Evolutionary conservation across 2,329 filamentous ascomycete species (phyloP).

Genomic region (Nigrospora oryzae): DNA sequence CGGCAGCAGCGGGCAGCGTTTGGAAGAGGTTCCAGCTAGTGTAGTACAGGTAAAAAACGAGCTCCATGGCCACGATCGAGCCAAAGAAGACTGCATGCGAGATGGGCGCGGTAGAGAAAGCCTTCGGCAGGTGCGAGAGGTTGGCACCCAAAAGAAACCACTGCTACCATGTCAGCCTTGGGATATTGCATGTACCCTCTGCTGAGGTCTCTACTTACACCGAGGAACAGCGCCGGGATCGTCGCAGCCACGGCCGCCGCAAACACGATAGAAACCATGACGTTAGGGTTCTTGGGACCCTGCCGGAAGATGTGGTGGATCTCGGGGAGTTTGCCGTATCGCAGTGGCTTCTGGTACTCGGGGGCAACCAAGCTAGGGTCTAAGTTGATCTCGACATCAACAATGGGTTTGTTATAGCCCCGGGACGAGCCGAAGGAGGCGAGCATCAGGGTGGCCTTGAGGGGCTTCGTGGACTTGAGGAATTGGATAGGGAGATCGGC

Average conservation of each 20-base stretch:
- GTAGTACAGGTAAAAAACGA: conserved; percentile 92
- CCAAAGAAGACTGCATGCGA: conserved; percentile 81
- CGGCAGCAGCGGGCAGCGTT: conserved; percentile 63
- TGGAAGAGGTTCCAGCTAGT: conserved; percentile 87
- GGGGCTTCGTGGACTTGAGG: conserved; percentile 54
- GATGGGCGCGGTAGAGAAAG: conserved; percentile 66
- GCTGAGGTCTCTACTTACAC: conserved; percentile 40
- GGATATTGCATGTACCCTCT: not conserved
- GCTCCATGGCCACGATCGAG: conserved; percentile 81
- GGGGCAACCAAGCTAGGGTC: conserved; percentile 54
- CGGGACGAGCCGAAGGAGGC: conserved; percentile 74
- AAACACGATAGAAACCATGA: conserved; percentile 72
- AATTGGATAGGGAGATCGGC: conserved; percentile 86
- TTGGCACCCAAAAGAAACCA: conserved; percentile 83
- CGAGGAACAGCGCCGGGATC: conserved; percentile 63
- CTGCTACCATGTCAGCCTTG: conserved; percentile 29
- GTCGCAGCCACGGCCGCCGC: conserved; percentile 62
- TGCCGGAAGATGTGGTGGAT: conserved; percentile 86
- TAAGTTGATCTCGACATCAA: conserved; percentile 60
- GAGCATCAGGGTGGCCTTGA: conserved; percentile 75
- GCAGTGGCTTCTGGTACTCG: conserved; percentile 57
- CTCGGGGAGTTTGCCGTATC: conserved; percentile 76
- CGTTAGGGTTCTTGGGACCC: conserved; percentile 73
- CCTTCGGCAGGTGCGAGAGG: conserved; percentile 65
- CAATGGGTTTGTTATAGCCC: conserved; percentile 60